These are phyloP conservation scores for Zygnema cylindricum DNA, from an alignment of 139 green algal species.

Conservation along the genomic window DNA sequence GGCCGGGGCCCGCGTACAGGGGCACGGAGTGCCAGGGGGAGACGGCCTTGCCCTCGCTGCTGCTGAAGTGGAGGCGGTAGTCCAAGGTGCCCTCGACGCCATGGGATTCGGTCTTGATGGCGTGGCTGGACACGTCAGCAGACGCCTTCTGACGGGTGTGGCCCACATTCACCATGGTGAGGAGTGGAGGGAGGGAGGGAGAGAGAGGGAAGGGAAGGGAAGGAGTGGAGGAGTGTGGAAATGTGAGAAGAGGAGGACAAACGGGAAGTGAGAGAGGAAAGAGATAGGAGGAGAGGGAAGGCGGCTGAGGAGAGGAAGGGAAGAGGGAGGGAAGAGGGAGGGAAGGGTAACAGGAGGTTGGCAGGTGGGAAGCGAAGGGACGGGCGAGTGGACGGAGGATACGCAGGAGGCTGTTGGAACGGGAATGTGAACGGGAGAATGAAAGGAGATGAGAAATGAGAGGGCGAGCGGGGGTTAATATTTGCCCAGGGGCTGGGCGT, in stretches of 20 bases:
- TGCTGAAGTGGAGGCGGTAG: constrained; percentile 28
- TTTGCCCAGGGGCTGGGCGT: too few relatives aligned
- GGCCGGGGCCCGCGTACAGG: constrained; percentile 15
- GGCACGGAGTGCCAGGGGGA: constrained; percentile 39
- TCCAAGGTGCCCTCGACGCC: constrained; percentile 26
- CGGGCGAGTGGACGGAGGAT: constrained; percentile 34
- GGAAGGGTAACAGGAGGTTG: neutral
- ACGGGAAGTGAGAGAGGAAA: neutral
- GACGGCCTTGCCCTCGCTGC: neutral
- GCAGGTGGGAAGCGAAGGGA: neutral
- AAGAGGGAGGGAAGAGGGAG: neutral
- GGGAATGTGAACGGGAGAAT: too few relatives aligned
- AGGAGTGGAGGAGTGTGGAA: neutral
- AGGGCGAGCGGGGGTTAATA: too few relatives aligned
- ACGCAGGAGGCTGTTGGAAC: too few relatives aligned
- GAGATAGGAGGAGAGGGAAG: constrained; percentile 11
- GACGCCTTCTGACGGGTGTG: neutral
- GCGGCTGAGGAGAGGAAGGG: neutral
- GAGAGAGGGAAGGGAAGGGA: neutral
- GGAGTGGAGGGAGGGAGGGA: too few relatives aligned
- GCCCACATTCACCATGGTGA: neutral
- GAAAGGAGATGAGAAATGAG: too few relatives aligned
- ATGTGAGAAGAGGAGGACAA: constrained; percentile 10
- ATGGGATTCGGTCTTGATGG: neutral
- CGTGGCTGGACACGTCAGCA: neutral